phyloP scores from a whole-genome alignment of 2,329 filamentous ascomycete genomes.

The Aspergillus fumigatiaffinis region DNA sequence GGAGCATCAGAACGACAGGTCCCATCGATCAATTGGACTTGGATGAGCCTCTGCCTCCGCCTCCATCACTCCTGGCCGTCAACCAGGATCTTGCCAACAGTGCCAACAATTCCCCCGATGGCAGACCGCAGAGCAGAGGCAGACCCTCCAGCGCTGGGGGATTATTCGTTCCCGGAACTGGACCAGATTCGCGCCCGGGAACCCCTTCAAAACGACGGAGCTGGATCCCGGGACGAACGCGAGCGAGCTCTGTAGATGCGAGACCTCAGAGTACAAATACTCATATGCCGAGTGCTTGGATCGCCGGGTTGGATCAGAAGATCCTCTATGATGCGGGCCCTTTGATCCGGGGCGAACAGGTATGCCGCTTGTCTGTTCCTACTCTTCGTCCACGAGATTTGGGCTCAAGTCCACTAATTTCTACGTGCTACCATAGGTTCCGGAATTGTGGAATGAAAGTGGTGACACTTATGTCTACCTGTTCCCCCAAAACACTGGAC shows the following conservation, averaged over 20 bases:
- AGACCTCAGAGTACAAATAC: conserved; percentile 17
- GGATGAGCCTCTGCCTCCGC: conserved; percentile 33
- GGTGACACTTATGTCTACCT: conserved; percentile 63
- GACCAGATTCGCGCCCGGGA: conserved; percentile 31
- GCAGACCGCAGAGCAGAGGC: conserved; percentile 35
- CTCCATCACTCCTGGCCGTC: conserved; percentile 37
- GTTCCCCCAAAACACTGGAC: conserved; percentile 54
- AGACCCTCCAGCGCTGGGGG: conserved; percentile 33
- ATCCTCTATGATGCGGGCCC: conserved; percentile 53
- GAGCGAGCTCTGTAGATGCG: conserved; percentile 31
- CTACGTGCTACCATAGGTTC: conserved; percentile 36
- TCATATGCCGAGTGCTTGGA: conserved; percentile 50
- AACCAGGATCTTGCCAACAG: conserved; percentile 36
- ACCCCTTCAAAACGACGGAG: conserved; percentile 40
- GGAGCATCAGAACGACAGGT: conserved; percentile 20
- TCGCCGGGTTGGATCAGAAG: conserved; percentile 55
- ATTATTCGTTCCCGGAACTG: conserved; percentile 29
- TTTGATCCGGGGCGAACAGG: conserved; percentile 50
- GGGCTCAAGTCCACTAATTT: conserved; percentile 3
- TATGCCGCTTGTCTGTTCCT: conserved; percentile 26
- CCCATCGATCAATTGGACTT: conserved; percentile 27
- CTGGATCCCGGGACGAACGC: conserved; percentile 42
- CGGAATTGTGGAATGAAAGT: conserved; percentile 59
- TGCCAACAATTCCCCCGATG: conserved; percentile 28
- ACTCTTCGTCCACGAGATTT: neutral